A percentile compares a stretch with the other conserved stretches of the same genome.
Evolutionary conservation across 2,329 filamentous ascomycete genomes (phyloP).

Genomic region (Fusarium anthophilum): DNA sequence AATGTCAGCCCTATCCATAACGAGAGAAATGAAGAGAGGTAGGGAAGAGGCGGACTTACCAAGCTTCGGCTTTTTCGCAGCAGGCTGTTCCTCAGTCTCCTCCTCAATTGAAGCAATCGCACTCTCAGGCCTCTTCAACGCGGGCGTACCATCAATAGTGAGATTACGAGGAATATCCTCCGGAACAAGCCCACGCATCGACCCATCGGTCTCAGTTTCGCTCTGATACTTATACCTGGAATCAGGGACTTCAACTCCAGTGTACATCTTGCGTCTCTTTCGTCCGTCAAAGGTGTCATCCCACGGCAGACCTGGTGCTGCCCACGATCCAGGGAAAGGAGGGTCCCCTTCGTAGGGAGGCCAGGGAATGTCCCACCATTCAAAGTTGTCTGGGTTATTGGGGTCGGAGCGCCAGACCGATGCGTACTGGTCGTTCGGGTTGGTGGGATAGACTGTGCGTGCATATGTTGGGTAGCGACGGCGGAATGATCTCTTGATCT

Average conservation of each 20-base stretch:
- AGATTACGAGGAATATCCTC: slow-evolving; percentile 25
- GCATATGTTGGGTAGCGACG: slow-evolving; percentile 40
- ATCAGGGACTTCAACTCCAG: slow-evolving; percentile 17
- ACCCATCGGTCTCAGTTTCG: slow-evolving; percentile 36
- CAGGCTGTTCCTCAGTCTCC: slow-evolving; percentile 4
- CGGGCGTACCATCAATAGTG: neutral
- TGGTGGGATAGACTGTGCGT: slow-evolving; percentile 44
- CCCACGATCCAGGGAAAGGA: slow-evolving; percentile 38
- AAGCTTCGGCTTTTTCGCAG: slow-evolving; percentile 24
- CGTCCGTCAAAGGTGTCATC: neutral
- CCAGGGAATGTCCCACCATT: slow-evolving; percentile 43
- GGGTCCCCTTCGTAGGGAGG: slow-evolving; percentile 36
- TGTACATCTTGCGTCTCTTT: neutral
- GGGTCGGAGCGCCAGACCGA: slow-evolving; percentile 45
- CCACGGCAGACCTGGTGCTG: slow-evolving; percentile 13
- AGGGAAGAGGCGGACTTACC: neutral
- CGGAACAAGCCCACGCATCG: slow-evolving; percentile 19
- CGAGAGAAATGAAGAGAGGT: too few relatives aligned
- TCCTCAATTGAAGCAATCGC: neutral
- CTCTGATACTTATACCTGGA: slow-evolving; percentile 27
- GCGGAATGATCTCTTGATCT: slow-evolving; percentile 40
- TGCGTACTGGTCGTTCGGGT: slow-evolving; percentile 14
- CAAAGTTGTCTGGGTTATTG: slow-evolving; percentile 43
- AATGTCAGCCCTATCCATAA: neutral
- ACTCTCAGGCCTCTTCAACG: neutral